These are phyloP conservation scores for Typha latifolia DNA, from an alignment of 176 grass and related monocot genomes.

Conservation along the genomic window DNA sequence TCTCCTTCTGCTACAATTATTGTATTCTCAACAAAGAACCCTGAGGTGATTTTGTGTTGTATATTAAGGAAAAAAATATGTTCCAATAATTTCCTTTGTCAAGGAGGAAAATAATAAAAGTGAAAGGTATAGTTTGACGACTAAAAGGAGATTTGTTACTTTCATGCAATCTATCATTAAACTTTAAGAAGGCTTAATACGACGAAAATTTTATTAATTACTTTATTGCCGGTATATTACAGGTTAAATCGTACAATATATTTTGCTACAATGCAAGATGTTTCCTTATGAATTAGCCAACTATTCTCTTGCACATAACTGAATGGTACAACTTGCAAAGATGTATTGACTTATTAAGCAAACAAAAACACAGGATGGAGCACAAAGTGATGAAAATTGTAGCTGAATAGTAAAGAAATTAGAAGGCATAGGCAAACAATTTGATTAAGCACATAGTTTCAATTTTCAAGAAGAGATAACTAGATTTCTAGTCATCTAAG, in stretches of 20 bases:
- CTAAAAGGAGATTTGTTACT: neutral
- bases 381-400: neutral
- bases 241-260: neutral
- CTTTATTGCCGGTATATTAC: too few relatives aligned
- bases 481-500: neutral
- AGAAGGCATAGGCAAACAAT: neutral
- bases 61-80: conserved; percentile 41
- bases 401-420: neutral
- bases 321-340: neutral
- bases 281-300: neutral
- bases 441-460: neutral
- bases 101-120: neutral
- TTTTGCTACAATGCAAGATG: neutral
- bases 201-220: too few relatives aligned
- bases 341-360: neutral
- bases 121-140: neutral
- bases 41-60: conserved; percentile 87
- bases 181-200: neutral
- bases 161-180: neutral
- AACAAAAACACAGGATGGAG: neutral
- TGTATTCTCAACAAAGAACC: conserved; percentile 87
- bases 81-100: neutral
- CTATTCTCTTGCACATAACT: neutral
- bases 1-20: conserved; percentile 86
- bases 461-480: neutral